Conservation (phyloP, 2,329 filamentous ascomycete genomes). For the Bisporella sp. region DNA sequence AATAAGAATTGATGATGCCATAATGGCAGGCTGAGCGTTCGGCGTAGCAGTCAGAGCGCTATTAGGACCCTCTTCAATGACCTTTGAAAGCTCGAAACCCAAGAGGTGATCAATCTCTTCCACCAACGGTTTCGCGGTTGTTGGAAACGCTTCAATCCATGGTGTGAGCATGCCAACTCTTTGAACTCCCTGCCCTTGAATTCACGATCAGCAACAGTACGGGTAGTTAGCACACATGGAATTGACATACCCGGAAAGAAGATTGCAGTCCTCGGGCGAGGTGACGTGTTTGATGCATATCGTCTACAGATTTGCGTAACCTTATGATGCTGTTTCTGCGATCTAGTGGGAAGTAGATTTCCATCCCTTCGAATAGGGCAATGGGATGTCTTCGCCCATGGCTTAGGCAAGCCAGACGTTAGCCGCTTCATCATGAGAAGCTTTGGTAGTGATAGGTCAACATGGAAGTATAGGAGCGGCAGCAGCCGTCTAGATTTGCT, state of each 20-base stretch:
- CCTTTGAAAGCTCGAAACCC: conserved; percentile 64
- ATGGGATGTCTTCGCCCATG: conserved; percentile 5
- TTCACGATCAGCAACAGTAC: neutral
- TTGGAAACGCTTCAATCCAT: conserved; percentile 82
- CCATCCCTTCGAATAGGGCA: neutral
- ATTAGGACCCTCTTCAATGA: conserved; percentile 77
- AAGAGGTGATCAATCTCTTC: conserved; percentile 80
- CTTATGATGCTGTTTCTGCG: neutral
- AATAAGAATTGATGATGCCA: conserved; percentile 89
- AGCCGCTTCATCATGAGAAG: conserved; percentile 20
- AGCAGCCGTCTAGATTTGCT: too few relatives aligned
- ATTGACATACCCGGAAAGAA: conserved; percentile 30
- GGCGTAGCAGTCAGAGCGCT: conserved; percentile 71
- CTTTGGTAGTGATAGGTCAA: neutral
- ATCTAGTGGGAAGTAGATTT: neutral
- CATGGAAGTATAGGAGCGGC: too few relatives aligned
- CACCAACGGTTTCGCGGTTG: conserved; percentile 66
- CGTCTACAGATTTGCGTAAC: conserved; percentile 10
- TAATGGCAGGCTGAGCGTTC: conserved; percentile 91
- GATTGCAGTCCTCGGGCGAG: conserved; percentile 28
- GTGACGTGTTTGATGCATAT: conserved; percentile 17
- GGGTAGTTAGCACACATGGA: neutral
- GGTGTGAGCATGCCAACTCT: conserved; percentile 80
- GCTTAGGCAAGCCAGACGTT: conserved; percentile 15
- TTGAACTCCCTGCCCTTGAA: conserved; percentile 76